Evolutionary conservation across 176 grass and related monocot genomes (phyloP), one percentile per base, ranked within the genome.

Genomic region (Zizania latifolia): DNA sequence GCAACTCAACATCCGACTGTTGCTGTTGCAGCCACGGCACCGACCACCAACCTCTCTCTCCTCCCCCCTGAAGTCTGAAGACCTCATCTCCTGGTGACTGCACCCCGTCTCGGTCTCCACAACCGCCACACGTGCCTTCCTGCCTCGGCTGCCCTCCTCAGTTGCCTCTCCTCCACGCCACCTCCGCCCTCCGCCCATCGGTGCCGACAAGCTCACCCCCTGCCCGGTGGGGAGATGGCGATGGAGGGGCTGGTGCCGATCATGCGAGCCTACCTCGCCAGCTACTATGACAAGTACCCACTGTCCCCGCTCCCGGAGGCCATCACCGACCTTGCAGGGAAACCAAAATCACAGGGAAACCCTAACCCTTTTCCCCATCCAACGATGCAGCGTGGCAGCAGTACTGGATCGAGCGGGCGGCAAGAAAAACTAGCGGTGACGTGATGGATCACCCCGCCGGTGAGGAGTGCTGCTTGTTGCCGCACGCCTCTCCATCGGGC

Each of bases 261-360:
- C 75, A 99, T 92, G 35, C 84, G 95, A 82, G 87, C 85, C 9
- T 94, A 80, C 72, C 84, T 99, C 50, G 89, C 95, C 3, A 77
- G 81, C 40, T 99, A 99, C 67, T 99, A 99, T 79, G 95, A 99
- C 72, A 90, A 86, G 59, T 94, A 92, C 68, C 86, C 84, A 29
- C 66, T 90, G 34, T 2, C 76, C 31, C 82, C 72, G 46, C 62
- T 99, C 10, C 46, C 92, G 13, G 84, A 88, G 23, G 84, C 74
- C 22, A 85, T 78, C 22, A 14, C 66, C 9, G 50, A 48, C 54
- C 77, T 94, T 22, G 84, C 81, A n/a, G n/a, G n/a, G n/a, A n/a
- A n/a, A n/a, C n/a, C n/a, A n/a, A n/a, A n/a, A n/a, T n/a, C n/a
- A n/a, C n/a, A n/a, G n/a, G n/a, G n/a, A n/a, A n/a, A n/a, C n/a